These are phyloP conservation scores for Picochlorum sp. DNA, from an alignment of 139 green algal species.

Conservation along the genomic window DNA sequence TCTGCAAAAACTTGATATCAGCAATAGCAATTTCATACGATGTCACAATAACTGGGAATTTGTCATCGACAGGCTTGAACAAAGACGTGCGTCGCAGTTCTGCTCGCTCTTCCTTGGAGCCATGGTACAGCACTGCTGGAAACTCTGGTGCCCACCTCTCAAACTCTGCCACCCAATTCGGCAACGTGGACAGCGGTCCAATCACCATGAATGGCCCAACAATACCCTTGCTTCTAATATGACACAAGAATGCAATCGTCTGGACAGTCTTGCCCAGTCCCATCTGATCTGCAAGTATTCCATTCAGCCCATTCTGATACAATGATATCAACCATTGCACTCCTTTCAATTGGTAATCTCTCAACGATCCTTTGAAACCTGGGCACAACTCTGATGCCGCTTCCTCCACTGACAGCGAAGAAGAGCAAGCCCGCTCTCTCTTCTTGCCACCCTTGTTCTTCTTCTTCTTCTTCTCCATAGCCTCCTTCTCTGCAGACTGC, in stretches of 20 bases:
- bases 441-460: constrained; percentile 21
- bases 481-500: constrained; percentile 3
- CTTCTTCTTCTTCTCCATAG: constrained; percentile 18
- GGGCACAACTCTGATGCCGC: constrained; percentile 52
- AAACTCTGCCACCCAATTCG: constrained; percentile 94
- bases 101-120: constrained; percentile 58
- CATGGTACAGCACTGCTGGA: constrained; percentile 88
- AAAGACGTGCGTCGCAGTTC: constrained; percentile 40
- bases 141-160: constrained; percentile 74
- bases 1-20: constrained; percentile 71
- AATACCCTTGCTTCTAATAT: constrained; percentile 67
- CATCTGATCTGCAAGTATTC: constrained; percentile 95
- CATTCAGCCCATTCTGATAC: constrained; percentile 88
- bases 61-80: constrained; percentile 10
- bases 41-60: constrained; percentile 87
- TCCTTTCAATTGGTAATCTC: constrained; percentile 86
- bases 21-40: constrained; percentile 91
- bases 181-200: constrained; percentile 82
- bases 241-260: constrained; percentile 89
- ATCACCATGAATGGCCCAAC: constrained; percentile 78
- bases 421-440: background rate
- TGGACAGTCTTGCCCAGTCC: constrained; percentile 95
- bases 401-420: background rate
- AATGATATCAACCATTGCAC: constrained; percentile 86
- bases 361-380: constrained; percentile 65